Evolutionary conservation across 1,284 basidiomycete genomes (phyloP), one percentile per base, ranked within the genome.

Genomic region (Cryptococcus sp.): DNA sequence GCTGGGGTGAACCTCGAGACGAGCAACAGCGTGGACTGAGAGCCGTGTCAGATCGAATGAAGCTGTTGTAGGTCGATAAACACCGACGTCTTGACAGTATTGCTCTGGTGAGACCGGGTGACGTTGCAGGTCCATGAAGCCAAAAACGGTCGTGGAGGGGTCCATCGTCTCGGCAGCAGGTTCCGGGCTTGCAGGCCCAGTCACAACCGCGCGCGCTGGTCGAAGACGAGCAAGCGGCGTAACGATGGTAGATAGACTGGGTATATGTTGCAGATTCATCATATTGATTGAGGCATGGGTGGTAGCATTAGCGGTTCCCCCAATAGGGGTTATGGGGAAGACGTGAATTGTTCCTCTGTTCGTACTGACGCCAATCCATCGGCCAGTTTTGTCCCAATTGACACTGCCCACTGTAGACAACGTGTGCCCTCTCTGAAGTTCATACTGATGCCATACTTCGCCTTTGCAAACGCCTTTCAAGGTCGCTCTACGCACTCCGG

Each of bases 261-360:
- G 81, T 81, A 83, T 65, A 51, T 81, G 80, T 8, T 76, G 72
- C 1, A 80, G 75, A 64, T 90, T 88, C 68, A 79, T 71, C 0
- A 89, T 84, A 67, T 78, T 80, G 3, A 82, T 81, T 38, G 83
- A 80, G 39, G 86, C 69, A 77, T 91, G 89, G 55, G 86, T 87
- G n/a, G 73, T 68, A 8, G 83, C 78, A 69, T 88, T 84, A 0
- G 87, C 81, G 51, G 80, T 80, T 3, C 91, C 89, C 0, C 89
- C 89, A 55, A 85, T 85, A 0, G 89, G 89, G 67, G 89, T 87
- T 20, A 87, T 80, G 10, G 88, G 84, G 70, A 89, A 93, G 0
- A 92, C 77, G 76, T 93, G 81, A 25, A 80, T 65, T 0, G 81
- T 82, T 0, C 81, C 79, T 47, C 73, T 74, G 23, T 66, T 72